Evolutionary conservation across 2,329 filamentous ascomycete species (phyloP), one percentile per base, ranked within the genome.

Genomic region (Neonectria faginata): DNA sequence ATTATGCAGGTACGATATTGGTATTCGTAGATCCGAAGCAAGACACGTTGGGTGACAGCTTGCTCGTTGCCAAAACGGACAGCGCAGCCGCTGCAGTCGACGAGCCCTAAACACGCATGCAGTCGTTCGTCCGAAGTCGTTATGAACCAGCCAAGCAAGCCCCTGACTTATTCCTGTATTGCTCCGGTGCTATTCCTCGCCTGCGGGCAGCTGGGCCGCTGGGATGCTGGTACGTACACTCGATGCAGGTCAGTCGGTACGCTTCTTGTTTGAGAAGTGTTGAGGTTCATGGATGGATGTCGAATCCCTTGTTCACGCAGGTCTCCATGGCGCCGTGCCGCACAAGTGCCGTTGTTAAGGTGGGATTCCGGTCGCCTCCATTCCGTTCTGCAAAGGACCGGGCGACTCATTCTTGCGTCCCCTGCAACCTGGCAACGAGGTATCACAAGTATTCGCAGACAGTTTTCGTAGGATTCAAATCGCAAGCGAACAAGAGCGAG

Each of bases 361-460:
- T 55, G 33, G 58, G 54, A 51, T 64, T 64, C 50, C 50, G 42
- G 50, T 59, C 33, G 44, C 25, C 39, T 45, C 61, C 57, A 52
- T 64, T 51, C 29, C 48, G 11, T 51, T 14, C 51, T 42, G 51
- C 41, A 60, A 18, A 33, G 27, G 55, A 48, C 36, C 36, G 39
- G 54, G 31, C 48, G 56, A 44, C 56, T 64, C 56, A 54, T 45
- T 53, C 48, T 53, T 31, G 56, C 61, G 44, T 56, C 51, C 55
- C 44, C 51, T 41, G 12, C 60, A 39, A 50, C 47, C 27, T 45
- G 54, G 39, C 47, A 50, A 58, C 45, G 29, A 58, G 36, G 36
- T 48, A 55, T 31, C 51, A 31, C 59, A 16, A 16, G 44, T 48
- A 51, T 16, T 31, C 8, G 53, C 20, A 18, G 16, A 29, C 36